A percentile compares a stretch with the other conserved stretches of the same genome.
Evolutionary conservation across 2,329 filamentous ascomycete genomes (phyloP).

Genomic region (Aspergillus viridinutans): DNA sequence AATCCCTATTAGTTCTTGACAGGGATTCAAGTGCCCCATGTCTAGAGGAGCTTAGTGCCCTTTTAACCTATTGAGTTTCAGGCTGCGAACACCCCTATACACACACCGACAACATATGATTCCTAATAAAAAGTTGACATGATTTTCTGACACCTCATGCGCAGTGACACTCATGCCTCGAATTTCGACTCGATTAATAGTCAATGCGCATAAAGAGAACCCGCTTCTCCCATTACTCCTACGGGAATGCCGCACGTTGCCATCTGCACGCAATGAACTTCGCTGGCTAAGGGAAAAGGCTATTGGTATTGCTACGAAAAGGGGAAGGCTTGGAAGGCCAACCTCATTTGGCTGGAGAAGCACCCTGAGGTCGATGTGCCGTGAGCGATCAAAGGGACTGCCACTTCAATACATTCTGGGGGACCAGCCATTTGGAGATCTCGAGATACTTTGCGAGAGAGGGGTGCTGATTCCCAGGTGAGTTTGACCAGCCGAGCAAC

Average conservation of each 20-base stretch:
- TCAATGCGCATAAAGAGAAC: constrained; percentile 31
- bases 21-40: no score
- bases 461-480: constrained; percentile 81
- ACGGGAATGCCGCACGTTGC: constrained; percentile 41
- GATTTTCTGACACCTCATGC: background rate
- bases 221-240: constrained; percentile 41
- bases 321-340: constrained; percentile 1
- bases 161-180: constrained; percentile 38
- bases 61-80: no score
- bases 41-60: no score
- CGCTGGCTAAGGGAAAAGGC: constrained; percentile 44
- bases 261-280: constrained; percentile 44
- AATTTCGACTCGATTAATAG: constrained; percentile 33
- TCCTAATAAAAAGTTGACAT: no score
- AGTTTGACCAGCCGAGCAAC: background rate
- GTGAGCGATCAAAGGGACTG: constrained; percentile 54
- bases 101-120: no score
- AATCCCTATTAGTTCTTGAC: no score
- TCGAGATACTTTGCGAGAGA: constrained; percentile 71
- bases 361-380: constrained; percentile 36
- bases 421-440: constrained; percentile 77
- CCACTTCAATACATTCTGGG: constrained; percentile 90
- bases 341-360: constrained; percentile 22
- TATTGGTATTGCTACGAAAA: constrained; percentile 9
- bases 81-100: no score